Evolutionary conservation across 192 early-diverging fungal genomes (phyloP).

Genomic region (Rhizoclosmatium globosum): DNA sequence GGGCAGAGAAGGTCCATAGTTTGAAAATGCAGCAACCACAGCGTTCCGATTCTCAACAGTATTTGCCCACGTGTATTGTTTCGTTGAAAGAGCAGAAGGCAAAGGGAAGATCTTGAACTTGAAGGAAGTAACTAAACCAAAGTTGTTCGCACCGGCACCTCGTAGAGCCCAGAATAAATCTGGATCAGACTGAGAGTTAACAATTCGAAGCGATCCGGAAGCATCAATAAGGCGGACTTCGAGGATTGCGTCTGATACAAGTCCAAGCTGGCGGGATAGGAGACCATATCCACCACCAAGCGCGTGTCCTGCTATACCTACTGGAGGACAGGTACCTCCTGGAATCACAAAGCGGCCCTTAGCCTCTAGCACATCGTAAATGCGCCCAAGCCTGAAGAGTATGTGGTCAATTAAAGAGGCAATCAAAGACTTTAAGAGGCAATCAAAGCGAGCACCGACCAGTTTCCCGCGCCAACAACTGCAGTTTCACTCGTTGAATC

Average conservation of each 20-base stretch:
- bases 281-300: conserved; percentile 37
- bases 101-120: conserved; percentile 24
- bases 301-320: conserved; percentile 33
- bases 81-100: not conserved
- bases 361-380: conserved; percentile 7
- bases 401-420: too few relatives aligned
- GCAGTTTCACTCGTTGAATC: conserved; percentile 24
- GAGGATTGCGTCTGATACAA: conserved; percentile 33
- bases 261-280: conserved; percentile 30
- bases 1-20: too few relatives aligned
- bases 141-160: conserved; percentile 36
- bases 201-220: conserved; percentile 1
- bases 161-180: conserved; percentile 33
- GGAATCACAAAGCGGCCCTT: conserved; percentile 24
- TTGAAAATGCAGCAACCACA: too few relatives aligned
- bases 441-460: not conserved
- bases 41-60: too few relatives aligned
- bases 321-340: conserved; percentile 35
- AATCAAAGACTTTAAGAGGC: too few relatives aligned
- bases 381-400: conserved; percentile 5
- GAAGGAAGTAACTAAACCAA: conserved; percentile 35
- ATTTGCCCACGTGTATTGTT: too few relatives aligned
- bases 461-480: conserved; percentile 31
- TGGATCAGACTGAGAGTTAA: conserved; percentile 10
- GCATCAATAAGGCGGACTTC: conserved; percentile 33